Base-by-base conservation (phyloP, 139 green algal species). In the Chlamydomonas incerta region DNA sequence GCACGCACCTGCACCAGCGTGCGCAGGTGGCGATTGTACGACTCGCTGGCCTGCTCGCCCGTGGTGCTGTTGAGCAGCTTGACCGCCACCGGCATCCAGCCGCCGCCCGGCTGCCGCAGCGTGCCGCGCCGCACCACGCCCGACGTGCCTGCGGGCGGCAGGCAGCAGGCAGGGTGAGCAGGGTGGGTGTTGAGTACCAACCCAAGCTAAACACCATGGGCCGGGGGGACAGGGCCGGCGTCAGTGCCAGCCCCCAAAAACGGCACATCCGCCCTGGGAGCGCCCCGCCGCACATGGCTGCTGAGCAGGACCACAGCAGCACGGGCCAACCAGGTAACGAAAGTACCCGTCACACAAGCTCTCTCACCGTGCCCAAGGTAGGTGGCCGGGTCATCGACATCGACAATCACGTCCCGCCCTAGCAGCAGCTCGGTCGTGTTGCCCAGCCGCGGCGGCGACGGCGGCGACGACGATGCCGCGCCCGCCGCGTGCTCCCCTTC, bases 41-140 rank as follows among this genome's bases (percentile, higher is more conserved):
- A 23, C 37, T 83, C 63, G 11, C 33, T 66, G 28, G 63, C 46
- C 41, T 83, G 77, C 11, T 83, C 77, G 3, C 77, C 63, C 9
- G 77, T 29, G 14, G 77, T 46, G 15, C 41, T 28, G 77, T 83
- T 83, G 41, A 83, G 77, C 77, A 83, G 77, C 77, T 83, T 83
- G 41, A 83, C 77, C n/a, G 77, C 77, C 63, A 83, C 77, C 15
- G 77, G 17, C 41, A n/a, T 17, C 77, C 63, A 74, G 41, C 28
- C 34, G 37, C 63, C 77, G 47, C 65, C 77, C 29, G 63, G 77
- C n/a, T 83, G 63, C 41, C 41, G 77, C 41, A 83, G 63, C 58
- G 24, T 3, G 37, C 77, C 77, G 24, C 65, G 41, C 23, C 77
- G 77, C 24, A 83, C 77, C 41, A 83, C 77, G 31, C 77, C 77